Conservation (phyloP, 2,329 filamentous ascomycete species). For the Aspergillus sp. region DNA sequence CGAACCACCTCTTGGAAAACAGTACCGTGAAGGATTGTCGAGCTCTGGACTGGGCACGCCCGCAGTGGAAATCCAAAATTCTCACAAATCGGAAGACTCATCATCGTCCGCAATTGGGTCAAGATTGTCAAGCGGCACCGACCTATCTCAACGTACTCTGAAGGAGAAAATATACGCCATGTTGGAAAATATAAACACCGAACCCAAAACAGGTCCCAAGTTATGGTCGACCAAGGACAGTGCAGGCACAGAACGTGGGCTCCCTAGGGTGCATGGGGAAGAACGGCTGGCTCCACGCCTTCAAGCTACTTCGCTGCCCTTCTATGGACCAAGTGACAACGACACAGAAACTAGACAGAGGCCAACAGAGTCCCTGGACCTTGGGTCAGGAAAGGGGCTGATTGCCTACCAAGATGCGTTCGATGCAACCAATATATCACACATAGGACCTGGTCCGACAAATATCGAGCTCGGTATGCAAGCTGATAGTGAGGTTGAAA, state of each 20-base stretch:
- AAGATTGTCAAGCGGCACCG: not conserved
- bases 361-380: not conserved
- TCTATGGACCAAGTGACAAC: not conserved
- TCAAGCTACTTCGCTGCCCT: not conserved
- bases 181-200: conserved; percentile 3
- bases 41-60: not conserved
- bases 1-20: not conserved
- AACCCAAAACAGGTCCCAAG: not conserved
- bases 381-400: too few species aligned
- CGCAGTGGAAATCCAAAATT: not conserved
- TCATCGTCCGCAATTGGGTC: not conserved
- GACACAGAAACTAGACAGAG: not conserved
- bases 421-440: not conserved
- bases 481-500: not conserved
- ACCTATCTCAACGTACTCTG: not conserved
- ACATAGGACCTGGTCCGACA: not conserved
- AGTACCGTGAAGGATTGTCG: not conserved
- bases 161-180: conserved; percentile 9
- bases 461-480: not conserved
- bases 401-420: not conserved
- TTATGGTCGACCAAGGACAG: not conserved
- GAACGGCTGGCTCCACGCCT: not conserved
- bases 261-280: not conserved
- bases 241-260: not conserved
- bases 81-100: not conserved